Conservation (phyloP, 345 rosid genomes). For the Cochlearia excelsa region DNA sequence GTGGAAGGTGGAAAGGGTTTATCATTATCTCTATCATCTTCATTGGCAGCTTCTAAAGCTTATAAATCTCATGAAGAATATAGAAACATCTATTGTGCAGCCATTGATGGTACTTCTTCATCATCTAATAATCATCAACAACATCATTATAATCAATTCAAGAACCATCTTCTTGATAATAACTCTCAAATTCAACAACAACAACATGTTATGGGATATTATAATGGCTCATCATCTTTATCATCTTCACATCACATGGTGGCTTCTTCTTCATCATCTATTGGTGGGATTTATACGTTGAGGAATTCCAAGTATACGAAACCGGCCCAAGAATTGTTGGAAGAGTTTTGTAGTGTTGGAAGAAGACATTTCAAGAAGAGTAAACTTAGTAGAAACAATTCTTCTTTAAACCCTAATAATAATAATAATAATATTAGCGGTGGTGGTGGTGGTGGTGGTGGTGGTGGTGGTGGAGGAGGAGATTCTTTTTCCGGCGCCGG, state of each 20-base stretch:
- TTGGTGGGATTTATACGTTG: constrained; percentile 35
- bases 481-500: constrained; percentile 26
- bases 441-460: constrained; percentile 12
- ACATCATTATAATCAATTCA: constrained; percentile 30
- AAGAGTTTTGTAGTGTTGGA: constrained; percentile 89
- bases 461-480: constrained; percentile 28
- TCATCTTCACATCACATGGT: constrained; percentile 23
- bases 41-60: constrained; percentile 71
- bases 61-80: constrained; percentile 76
- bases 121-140: constrained; percentile 30
- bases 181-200: constrained; percentile 36
- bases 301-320: constrained; percentile 61
- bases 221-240: constrained; percentile 40
- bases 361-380: constrained; percentile 44
- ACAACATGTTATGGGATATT: constrained; percentile 31
- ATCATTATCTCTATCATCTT: constrained; percentile 78
- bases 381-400: constrained; percentile 26
- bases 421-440: constrained; percentile 1
- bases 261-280: constrained; percentile 32
- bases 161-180: constrained; percentile 29
- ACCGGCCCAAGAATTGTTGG: constrained; percentile 82
- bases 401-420: constrained; percentile 36
- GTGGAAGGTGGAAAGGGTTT: constrained; percentile 79
- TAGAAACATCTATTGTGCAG: constrained; percentile 43
- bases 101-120: constrained; percentile 36